Evolutionary conservation across 2,329 filamentous ascomycete species (phyloP).

Genomic region (Emericellopsis cladophorae): DNA sequence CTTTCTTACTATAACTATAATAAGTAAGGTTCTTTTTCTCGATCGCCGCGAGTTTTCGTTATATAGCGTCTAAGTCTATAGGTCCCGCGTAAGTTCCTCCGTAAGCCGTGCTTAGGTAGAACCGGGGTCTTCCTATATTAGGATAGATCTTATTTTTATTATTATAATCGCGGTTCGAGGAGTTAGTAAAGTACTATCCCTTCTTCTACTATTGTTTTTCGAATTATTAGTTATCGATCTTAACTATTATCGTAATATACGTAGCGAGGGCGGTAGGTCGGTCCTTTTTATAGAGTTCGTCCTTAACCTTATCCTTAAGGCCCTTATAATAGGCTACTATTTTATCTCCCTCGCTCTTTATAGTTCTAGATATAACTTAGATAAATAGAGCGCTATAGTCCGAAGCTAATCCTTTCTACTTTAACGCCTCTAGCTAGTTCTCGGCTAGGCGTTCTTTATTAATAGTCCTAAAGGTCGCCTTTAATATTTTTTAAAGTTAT

Average conservation of each 20-base stretch:
- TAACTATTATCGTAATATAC: background rate
- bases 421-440: background rate
- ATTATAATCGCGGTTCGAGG: background rate
- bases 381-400: background rate
- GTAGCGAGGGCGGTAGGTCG: background rate
- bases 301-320: background rate
- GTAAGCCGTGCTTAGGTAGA: background rate
- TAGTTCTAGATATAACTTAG: background rate
- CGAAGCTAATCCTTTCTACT: background rate
- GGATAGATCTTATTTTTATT: no score
- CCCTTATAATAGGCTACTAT: background rate
- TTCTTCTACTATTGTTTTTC: background rate
- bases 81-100: no score
- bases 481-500: background rate
- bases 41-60: no score
- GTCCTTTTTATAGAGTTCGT: background rate
- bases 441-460: slow-evolving; percentile 1
- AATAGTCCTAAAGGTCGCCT: background rate
- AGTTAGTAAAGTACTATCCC: background rate
- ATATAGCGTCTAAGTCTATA: no score
- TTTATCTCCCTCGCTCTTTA: background rate
- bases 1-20: background rate
- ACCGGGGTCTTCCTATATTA: background rate
- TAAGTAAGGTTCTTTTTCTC: slow-evolving; percentile 1
- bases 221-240: background rate